Percentiles rank a stretch among this genome's conserved stretches.
Evolutionary conservation across 2,329 filamentous ascomycete species (phyloP).

Genomic region (Pezicula neosporulosa): DNA sequence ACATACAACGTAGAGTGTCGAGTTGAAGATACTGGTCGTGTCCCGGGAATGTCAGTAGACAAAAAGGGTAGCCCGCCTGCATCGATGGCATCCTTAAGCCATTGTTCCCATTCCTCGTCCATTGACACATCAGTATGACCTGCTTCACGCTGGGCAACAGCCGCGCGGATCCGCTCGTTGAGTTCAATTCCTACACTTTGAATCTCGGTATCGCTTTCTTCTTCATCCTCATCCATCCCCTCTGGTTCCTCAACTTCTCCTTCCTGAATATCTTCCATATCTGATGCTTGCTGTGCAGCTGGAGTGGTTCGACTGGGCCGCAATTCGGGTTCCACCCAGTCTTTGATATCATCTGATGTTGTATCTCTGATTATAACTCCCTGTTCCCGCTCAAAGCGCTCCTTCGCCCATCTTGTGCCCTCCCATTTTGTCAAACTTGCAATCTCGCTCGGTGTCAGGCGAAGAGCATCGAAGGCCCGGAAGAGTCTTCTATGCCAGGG

Average conservation of each 20-base stretch:
- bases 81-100: constrained; percentile 68
- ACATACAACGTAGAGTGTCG: constrained; percentile 19
- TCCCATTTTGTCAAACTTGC: constrained; percentile 75
- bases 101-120: constrained; percentile 73
- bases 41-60: constrained; percentile 30
- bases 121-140: constrained; percentile 56
- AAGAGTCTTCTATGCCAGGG: constrained; percentile 75
- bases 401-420: constrained; percentile 78
- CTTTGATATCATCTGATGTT: constrained; percentile 62
- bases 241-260: constrained; percentile 30
- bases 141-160: constrained; percentile 59
- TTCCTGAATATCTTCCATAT: constrained; percentile 29
- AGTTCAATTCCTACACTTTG: constrained; percentile 59
- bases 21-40: constrained; percentile 27
- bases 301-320: constrained; percentile 10
- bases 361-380: constrained; percentile 68
- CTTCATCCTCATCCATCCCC: constrained; percentile 26
- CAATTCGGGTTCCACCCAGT: constrained; percentile 51
- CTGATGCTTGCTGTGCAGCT: constrained; percentile 13
- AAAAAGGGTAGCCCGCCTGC: constrained; percentile 51
- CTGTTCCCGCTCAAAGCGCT: constrained; percentile 75
- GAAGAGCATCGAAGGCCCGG: constrained; percentile 67
- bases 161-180: constrained; percentile 62
- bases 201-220: constrained; percentile 39
- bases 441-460: constrained; percentile 68